A percentile compares a stretch with the other conserved stretches of the same genome.
Evolutionary conservation across 306 rosid genomes (phyloP).

Genomic region (Alnus glutinosa): DNA sequence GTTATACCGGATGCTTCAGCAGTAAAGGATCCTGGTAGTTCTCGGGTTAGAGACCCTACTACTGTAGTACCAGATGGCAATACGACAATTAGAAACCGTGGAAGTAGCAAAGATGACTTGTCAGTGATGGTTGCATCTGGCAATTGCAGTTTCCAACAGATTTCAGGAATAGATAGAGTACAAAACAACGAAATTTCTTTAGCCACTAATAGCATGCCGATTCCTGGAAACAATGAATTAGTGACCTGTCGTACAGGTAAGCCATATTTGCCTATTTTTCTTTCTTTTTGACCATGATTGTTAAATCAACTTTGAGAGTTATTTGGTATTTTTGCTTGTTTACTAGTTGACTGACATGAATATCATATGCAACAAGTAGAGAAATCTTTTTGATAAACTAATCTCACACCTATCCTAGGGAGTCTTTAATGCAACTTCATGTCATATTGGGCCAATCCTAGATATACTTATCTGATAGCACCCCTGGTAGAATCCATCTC

Average conservation of each 20-base stretch:
- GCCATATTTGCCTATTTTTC: conserved; percentile 4
- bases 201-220: conserved; percentile 16
- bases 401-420: not conserved
- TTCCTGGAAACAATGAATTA: conserved; percentile 29
- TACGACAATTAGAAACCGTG: conserved; percentile 7
- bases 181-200: conserved; percentile 27
- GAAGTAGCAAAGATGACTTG: conserved; percentile 23
- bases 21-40: conserved; percentile 37
- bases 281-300: not conserved
- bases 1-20: conserved; percentile 38
- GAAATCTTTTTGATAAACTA: not conserved
- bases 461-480: not conserved
- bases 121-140: conserved; percentile 25
- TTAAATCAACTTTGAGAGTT: not conserved
- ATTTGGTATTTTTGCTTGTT: conserved; percentile 26
- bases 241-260: conserved; percentile 55
- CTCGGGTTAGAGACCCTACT: conserved; percentile 39
- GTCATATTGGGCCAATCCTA: not conserved
- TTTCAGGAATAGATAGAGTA: conserved; percentile 27
- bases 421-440: not conserved
- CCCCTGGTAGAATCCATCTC: not conserved
- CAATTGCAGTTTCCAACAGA: conserved; percentile 33
- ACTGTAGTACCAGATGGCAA: conserved; percentile 16
- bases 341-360: conserved; percentile 4
- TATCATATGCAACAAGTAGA: not conserved